phyloP scores from a whole-genome alignment of 805 yeast genomes.

The Starmerella etchellsii region DNA sequence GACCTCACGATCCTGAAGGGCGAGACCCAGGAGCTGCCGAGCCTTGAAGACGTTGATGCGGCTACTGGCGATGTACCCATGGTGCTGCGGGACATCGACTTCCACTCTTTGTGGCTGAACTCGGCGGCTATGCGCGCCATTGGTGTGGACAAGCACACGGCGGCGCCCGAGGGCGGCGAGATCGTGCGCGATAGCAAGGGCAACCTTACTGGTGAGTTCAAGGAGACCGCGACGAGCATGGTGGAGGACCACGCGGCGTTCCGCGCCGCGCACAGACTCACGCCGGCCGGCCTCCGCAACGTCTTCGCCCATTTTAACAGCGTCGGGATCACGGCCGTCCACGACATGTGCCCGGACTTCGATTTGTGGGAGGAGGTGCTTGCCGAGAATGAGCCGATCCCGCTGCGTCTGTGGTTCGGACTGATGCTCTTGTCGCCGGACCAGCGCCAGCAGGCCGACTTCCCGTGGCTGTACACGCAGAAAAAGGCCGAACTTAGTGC shows the following conservation, averaged over 20 bases:
- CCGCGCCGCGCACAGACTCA: background rate
- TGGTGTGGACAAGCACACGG: background rate
- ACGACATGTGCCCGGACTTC: too few relatives aligned
- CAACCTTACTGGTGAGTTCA: background rate
- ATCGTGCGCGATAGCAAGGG: conserved; percentile 1
- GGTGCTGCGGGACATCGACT: background rate
- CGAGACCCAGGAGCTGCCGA: background rate
- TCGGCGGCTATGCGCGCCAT: background rate
- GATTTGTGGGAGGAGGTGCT: too few relatives aligned
- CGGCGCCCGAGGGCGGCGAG: background rate
- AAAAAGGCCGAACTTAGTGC: too few relatives aligned
- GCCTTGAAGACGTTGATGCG: background rate
- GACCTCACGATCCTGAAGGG: background rate
- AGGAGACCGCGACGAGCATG: background rate
- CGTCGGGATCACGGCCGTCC: background rate
- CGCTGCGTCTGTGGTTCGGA: background rate
- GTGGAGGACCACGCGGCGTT: background rate
- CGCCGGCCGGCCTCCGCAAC: background rate
- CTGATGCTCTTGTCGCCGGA: background rate
- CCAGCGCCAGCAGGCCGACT: background rate
- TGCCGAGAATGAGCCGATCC: background rate
- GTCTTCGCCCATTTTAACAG: background rate
- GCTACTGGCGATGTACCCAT: background rate
- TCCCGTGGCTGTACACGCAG: background rate
- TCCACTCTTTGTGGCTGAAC: background rate